These are phyloP conservation scores for Kalaharituber pfeilii DNA, from an alignment of 2,329 filamentous ascomycete genomes.

Conservation along the genomic window DNA sequence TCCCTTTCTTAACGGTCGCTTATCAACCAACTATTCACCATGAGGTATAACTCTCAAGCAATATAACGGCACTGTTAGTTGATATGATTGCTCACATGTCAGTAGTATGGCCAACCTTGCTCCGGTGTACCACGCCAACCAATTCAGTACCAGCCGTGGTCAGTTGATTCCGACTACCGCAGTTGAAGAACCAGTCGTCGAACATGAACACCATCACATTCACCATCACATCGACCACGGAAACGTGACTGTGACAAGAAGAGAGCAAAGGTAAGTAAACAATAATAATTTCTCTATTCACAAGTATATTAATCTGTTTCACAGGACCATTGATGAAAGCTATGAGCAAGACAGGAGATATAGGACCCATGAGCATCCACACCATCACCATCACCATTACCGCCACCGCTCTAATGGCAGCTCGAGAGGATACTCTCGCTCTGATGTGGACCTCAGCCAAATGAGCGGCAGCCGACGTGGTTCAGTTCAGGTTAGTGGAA, in stretches of 20 bases:
- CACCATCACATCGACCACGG: conserved; percentile 20
- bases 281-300: too few species aligned
- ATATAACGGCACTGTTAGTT: not conserved
- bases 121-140: not conserved
- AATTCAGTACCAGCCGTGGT: not conserved
- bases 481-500: not conserved
- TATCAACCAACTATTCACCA: not conserved
- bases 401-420: conserved; percentile 5
- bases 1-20: too few species aligned
- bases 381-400: conserved; percentile 5
- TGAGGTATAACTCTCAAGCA: not conserved
- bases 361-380: not conserved
- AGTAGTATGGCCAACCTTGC: not conserved
- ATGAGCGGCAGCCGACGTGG: not conserved
- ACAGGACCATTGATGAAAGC: not conserved
- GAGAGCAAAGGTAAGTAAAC: not conserved
- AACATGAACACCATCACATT: conserved; percentile 19
- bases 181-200: conserved; percentile 17
- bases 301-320: not conserved
- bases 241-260: conserved; percentile 1
- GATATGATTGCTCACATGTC: not conserved
- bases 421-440: conserved; percentile 11
- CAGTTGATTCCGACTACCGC: not conserved
- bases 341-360: not conserved
- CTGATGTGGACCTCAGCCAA: conserved; percentile 15